Base-by-base conservation (phyloP, 2,329 filamentous ascomycete species). In the Pestalotiopsis sp. region DNA sequence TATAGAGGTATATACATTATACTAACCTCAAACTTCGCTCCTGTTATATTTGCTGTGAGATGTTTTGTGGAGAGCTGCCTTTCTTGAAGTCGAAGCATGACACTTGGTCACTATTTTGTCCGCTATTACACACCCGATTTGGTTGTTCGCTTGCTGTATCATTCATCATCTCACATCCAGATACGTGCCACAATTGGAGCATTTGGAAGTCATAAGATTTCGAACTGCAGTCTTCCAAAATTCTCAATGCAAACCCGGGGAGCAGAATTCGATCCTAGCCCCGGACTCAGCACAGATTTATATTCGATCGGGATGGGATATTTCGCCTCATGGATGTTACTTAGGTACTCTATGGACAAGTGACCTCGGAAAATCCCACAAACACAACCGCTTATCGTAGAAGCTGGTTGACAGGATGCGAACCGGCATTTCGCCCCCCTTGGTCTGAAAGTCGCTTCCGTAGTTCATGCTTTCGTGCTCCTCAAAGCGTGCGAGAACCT, bases 381-480 rank as follows among this genome's bases (percentile, higher is more conserved):
- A 74, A 78, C 91, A 93, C 39, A 94, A 75, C 60, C 91, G 78
- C 75, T 86, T 88, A 78, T 94, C 92, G 72, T 94, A 94, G 73
- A 94, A 95, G 77, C 92, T 94, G 0, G 91, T 93, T 25, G 91
- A 92, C 1, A 94, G 82, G 72, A 90, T 87, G 23, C 82, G 73
- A 45, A 84, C 67, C 6, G 80, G 68, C 75, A 76, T 62, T 71
- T 73, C 65, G 75, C 73, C 6, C 68, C 74, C 74, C 7, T 72
- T 75, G 1, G 85, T 85, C 72, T 87, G 85, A 69, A 90, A 87
- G 79, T 95, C 94, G 74, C 92, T 93, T 6, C 92, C 95, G 78
- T 98, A 98, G 75, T 97, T 97, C 94, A 98, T 97, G 78, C 94
- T 97, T 81, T 92, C 85, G 77, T 98, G 94, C 77, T 95, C 92